Evolutionary conservation across 371 early-diverging fungal species (phyloP).

Genomic region (Rhizomucor pusillus): DNA sequence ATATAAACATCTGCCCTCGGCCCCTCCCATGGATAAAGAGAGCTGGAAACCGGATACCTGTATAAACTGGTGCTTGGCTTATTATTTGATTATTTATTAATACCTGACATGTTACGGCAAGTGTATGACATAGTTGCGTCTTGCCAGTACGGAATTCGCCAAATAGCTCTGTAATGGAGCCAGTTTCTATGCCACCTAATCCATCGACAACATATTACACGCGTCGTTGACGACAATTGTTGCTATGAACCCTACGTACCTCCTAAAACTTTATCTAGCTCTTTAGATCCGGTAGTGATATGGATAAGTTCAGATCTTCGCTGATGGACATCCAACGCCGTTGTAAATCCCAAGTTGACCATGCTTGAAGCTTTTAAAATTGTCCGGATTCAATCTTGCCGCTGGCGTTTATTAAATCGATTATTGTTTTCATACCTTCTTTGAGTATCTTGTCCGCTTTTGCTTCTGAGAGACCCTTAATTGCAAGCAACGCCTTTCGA

Average conservation of each 20-base stretch:
- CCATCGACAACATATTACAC: neutral
- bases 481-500: constrained; percentile 83
- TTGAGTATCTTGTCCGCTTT: constrained; percentile 96
- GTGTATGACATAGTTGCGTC: constrained; percentile 98
- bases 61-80: too few relatives aligned
- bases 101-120: constrained; percentile 98
- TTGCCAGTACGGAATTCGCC: constrained; percentile 99
- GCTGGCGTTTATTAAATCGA: too few relatives aligned
- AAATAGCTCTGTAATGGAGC: constrained; percentile 98
- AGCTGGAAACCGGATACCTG: constrained; percentile 60
- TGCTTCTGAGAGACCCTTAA: constrained; percentile 98
- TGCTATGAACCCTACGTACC: constrained; percentile 33
- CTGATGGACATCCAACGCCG: constrained; percentile 94
- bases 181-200: constrained; percentile 95
- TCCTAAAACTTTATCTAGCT: constrained; percentile 94
- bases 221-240: neutral
- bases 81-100: too few relatives aligned
- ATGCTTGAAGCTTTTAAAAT: constrained; percentile 75
- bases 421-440: too few relatives aligned
- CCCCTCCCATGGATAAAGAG: constrained; percentile 85
- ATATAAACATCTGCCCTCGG: constrained; percentile 96
- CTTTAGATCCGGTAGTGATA: constrained; percentile 95
- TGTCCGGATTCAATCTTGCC: neutral
- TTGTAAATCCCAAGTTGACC: constrained; percentile 97
- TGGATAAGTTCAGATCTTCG: constrained; percentile 85